These are phyloP conservation scores for Mycena amicta DNA, from an alignment of 768 basidiomycete genomes.

Conservation along the genomic window DNA sequence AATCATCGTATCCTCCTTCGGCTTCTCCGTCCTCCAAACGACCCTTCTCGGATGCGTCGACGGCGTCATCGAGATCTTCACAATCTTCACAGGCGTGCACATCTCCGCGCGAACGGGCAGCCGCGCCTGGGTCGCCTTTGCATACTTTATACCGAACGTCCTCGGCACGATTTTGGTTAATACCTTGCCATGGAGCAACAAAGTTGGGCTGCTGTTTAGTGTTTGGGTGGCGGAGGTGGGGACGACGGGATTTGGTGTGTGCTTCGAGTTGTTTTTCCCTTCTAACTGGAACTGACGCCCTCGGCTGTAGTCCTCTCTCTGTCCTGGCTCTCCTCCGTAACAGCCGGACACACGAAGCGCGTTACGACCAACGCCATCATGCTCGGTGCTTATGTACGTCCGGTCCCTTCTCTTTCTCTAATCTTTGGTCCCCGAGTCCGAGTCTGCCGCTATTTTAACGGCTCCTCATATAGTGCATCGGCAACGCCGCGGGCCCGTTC, in stretches of 20 bases:
- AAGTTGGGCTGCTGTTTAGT: constrained; percentile 49
- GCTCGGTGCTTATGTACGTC: constrained; percentile 14
- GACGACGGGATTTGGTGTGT: constrained; percentile 1
- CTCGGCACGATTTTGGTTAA: constrained; percentile 49
- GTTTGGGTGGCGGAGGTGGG: constrained; percentile 39
- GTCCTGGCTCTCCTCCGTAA: constrained; percentile 54
- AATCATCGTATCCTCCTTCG: constrained; percentile 56
- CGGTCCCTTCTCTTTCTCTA: constrained; percentile 18
- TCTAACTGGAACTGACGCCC: constrained; percentile 5
- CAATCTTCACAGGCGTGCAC: constrained; percentile 53
- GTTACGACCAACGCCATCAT: constrained; percentile 17
- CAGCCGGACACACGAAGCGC: constrained; percentile 43
- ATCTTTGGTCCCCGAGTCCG: too few relatives aligned
- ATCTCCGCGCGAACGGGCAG: constrained; percentile 30
- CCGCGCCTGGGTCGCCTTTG: constrained; percentile 12
- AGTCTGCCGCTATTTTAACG: too few relatives aligned
- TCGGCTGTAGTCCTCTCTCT: constrained; percentile 46
- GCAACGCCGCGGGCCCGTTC: constrained; percentile 71
- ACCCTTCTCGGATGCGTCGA: constrained; percentile 56
- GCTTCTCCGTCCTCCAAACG: constrained; percentile 52
- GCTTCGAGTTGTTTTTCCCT: neutral
- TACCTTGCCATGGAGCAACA: constrained; percentile 49
- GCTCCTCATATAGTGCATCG: constrained; percentile 39
- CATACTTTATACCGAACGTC: constrained; percentile 40
- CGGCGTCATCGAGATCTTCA: constrained; percentile 53